A percentile compares a stretch with the other conserved stretches of the same genome.
These are phyloP conservation scores for Eimeria sp. DNA, from an alignment of 169 alveolate species.

Conservation along the genomic window DNA sequence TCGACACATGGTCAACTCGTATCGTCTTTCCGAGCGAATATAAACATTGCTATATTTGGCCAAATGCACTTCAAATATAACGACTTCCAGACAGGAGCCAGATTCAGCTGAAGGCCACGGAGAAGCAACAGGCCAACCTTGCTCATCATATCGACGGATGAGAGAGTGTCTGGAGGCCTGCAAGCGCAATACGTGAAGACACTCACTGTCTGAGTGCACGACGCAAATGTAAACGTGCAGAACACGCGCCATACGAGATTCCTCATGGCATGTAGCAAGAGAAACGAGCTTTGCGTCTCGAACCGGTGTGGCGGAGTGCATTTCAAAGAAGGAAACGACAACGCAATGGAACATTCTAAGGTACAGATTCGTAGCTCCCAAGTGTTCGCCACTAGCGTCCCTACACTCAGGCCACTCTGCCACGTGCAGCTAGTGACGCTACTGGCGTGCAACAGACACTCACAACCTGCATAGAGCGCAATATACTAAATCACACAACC, in stretches of 20 bases:
- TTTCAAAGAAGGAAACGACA: background rate
- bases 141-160: background rate
- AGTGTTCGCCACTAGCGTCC: background rate
- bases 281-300: background rate
- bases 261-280: too few relatives aligned
- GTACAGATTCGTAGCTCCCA: background rate
- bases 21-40: background rate
- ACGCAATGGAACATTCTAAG: background rate
- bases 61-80: background rate
- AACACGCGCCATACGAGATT: background rate
- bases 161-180: background rate
- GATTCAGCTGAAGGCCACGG: background rate
- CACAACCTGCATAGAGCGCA: background rate
- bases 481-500: background rate
- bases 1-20: background rate
- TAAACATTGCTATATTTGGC: background rate
- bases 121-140: background rate
- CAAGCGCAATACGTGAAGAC: background rate
- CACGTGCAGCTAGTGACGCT: background rate
- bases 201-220: background rate
- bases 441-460: background rate
- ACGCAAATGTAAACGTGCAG: constrained; percentile 2
- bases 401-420: background rate
- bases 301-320: background rate
- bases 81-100: background rate